These are phyloP conservation scores for Amanita pseudoporphyria DNA, from an alignment of 768 basidiomycete genomes.

Conservation along the genomic window DNA sequence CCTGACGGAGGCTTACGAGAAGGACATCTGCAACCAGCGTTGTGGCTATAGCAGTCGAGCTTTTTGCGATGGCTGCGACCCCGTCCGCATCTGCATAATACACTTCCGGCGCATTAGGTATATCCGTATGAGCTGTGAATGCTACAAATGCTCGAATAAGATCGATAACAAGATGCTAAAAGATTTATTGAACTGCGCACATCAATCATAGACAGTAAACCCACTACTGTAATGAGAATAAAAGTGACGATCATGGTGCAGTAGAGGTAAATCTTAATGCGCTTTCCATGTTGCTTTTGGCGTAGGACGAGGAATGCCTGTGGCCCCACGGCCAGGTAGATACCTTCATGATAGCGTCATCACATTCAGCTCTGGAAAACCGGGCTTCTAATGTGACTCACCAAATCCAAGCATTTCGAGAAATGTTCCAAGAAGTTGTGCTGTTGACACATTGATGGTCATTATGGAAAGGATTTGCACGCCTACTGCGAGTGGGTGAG, in stretches of 20 bases:
- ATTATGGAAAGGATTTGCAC: background rate
- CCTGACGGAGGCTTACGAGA: background rate
- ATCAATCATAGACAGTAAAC: background rate
- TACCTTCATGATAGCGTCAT: background rate
- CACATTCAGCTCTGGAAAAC: background rate
- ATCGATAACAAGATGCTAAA: slow-evolving; percentile 3
- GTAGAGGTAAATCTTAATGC: background rate
- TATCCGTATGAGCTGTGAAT: background rate
- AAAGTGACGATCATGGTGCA: slow-evolving; percentile 1
- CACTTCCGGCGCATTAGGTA: background rate
- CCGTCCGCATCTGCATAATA: background rate
- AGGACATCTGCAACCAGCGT: slow-evolving; percentile 2
- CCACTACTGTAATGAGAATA: background rate
- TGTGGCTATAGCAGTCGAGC: background rate
- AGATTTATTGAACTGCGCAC: background rate
- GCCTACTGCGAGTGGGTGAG: no score
- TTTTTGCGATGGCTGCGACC: background rate
- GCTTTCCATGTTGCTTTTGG: background rate
- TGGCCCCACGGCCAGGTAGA: background rate
- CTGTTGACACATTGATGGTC: slow-evolving; percentile 1
- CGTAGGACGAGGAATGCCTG: background rate
- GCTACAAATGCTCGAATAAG: background rate
- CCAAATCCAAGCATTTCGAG: slow-evolving; percentile 5
- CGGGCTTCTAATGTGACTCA: background rate
- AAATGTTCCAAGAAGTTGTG: slow-evolving; percentile 3